A percentile compares a stretch with the other conserved stretches of the same genome.
Conservation (phyloP, 2,329 filamentous ascomycete genomes). For the Epichloe scottii region DNA sequence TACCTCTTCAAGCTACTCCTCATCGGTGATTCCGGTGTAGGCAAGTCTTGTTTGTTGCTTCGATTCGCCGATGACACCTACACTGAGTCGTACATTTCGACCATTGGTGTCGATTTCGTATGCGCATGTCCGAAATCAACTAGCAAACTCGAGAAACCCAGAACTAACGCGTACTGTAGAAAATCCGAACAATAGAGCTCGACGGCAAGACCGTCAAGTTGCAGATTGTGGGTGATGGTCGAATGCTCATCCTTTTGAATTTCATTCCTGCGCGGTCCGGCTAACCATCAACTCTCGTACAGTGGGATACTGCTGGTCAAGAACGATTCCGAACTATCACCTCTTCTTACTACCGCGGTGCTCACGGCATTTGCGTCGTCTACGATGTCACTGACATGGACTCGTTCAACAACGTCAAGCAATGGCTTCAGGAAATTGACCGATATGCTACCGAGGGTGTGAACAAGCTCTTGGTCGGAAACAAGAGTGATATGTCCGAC, state of each 20-base stretch:
- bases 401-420: slow-evolving; percentile 99
- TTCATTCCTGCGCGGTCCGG: not conserved
- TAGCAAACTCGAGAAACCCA: not conserved
- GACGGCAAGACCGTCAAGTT: slow-evolving; percentile 99
- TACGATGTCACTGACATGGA: slow-evolving; percentile 99
- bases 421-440: slow-evolving; percentile 99
- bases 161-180: slow-evolving; percentile 39
- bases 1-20: slow-evolving; percentile 99
- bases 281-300: slow-evolving; percentile 8
- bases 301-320: slow-evolving; percentile 99
- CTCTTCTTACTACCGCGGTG: slow-evolving; percentile 97
- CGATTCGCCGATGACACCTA: slow-evolving; percentile 99
- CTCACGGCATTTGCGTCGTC: slow-evolving; percentile 98
- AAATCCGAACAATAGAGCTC: slow-evolving; percentile 99
- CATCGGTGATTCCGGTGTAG: slow-evolving; percentile 99
- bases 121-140: slow-evolving; percentile 25
- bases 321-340: slow-evolving; percentile 99
- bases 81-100: slow-evolving; percentile 99
- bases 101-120: slow-evolving; percentile 98
- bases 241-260: not conserved
- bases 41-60: slow-evolving; percentile 97
- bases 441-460: slow-evolving; percentile 97
- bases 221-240: slow-evolving; percentile 66
- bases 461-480: slow-evolving; percentile 97
- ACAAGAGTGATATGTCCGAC: slow-evolving; percentile 99